Evolutionary conservation across 345 rosid genomes (phyloP), one percentile per base, ranked within the genome.

Genomic region (Pistacia vera): DNA sequence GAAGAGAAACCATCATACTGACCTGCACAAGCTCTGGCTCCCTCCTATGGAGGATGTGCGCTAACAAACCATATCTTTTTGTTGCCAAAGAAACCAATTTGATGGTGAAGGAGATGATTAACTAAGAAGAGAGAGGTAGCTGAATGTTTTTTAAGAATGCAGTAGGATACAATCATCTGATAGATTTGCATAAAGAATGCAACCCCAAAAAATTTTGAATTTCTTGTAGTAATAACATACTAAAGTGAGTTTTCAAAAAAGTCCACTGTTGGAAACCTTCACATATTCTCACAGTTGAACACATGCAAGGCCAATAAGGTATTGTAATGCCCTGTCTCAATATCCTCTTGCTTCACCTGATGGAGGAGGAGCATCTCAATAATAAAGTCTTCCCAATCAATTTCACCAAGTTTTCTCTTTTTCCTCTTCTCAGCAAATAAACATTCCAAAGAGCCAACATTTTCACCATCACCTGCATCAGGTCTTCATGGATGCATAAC

Each of bases 41-140:
- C 84, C 99, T 88, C 85, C 99, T 70, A 95, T 87, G 68, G 99
- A 95, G 66, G 99, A 96, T 67, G 98, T 96, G 74, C 98, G 99
- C 98, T 98, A 96, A 70, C 99, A 98, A 76, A 96, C 99, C 99
- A 96, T 93, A 84, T 96, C 98, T 93, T 82, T 66, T 74, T 64
- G 13, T 64, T 63, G 88, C 82, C 85, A 91, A 91, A 83, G 85
- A 87, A 30, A 66, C 68, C 59, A 72, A 46, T 17, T 16, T 68
- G 11, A 49, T 22, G 72, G 61, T 73, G 30, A 66, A 67, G 66
- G 18, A 61, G 61, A 70, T 46, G 55, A 73, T 68, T 22, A 73
- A 72, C 28, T 41, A 68, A 11, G 1, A 46, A 5, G 75, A 71
- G 57, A 55, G 72, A 58, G 46, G 36, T 51, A 67, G 60, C 61